Base-by-base conservation (phyloP, 192 early-diverging fungal genomes). In the Coemansia sp. region DNA sequence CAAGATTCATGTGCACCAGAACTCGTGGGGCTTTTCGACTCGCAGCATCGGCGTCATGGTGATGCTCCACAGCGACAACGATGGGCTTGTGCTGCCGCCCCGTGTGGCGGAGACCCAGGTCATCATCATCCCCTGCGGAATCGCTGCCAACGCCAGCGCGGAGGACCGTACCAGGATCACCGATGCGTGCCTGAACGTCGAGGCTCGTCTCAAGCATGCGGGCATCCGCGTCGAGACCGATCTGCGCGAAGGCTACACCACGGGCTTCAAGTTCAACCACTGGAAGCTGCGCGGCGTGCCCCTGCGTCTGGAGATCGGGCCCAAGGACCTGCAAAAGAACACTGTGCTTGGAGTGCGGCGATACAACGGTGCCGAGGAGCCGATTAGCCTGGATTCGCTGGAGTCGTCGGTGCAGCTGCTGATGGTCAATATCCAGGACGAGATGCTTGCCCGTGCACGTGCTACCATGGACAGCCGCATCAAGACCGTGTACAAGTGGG, bases 221-320 rank as follows among this genome's bases (percentile, higher is more conserved):
- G 93, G 93, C 50, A 79, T 97, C 30, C 85, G 91, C 19, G 90
- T 85, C 60, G 89, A 93, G 66, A 70, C 87, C 8, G 95, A 97
- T 68, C 53, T 84, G 47, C 83, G 95, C 47, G 87, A 92, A 22
- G 88, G 86, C 68, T 91, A 94, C 87, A 91, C 92, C 28, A 91
- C 95, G 56, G 96, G 94, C 14, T 94, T 88, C 86, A 99, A 99
- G 83, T 99, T 92, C 89, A 97, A 92, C 86, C 95, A 98, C 84
- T 99, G 97, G 97, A 96, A 99, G 74, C 72, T 97, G 50, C 84
- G 94, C 75, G 97, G 97, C 79, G 94, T 96, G 65, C 97, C 97
- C 31, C 61, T 99, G 61, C 93, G 97, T 55, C 78, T 99, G 44
- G 97, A 99, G 84, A 84, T 99, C 33, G 97, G 97, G 27, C 96